phyloP scores from a whole-genome alignment of 2,329 filamentous ascomycete species.

The Pyrenochaeta sp. region DNA sequence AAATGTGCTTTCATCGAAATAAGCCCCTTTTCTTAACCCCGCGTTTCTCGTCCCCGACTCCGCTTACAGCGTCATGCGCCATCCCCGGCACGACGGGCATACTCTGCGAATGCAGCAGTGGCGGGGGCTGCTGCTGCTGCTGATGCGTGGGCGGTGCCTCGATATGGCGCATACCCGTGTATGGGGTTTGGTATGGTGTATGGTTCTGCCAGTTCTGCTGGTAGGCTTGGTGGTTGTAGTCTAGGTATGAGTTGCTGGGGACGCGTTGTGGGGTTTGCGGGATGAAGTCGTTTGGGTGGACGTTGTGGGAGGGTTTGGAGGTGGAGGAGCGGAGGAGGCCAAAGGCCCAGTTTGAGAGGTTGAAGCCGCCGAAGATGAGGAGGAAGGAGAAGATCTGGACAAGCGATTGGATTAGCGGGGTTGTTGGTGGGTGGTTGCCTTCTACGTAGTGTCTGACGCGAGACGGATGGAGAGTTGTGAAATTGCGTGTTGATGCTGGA shows the following conservation, averaged over 20 bases:
- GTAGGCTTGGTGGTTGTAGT: constrained; percentile 26
- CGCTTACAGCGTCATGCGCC: constrained; percentile 9
- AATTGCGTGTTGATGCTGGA: neutral
- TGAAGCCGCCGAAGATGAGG: constrained; percentile 61
- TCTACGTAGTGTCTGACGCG: no score
- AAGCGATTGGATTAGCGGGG: constrained; percentile 17
- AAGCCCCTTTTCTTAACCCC: constrained; percentile 29
- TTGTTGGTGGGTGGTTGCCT: neutral
- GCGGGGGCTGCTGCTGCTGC: constrained; percentile 34
- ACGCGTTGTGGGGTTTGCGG: constrained; percentile 45
- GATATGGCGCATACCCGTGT: constrained; percentile 27
- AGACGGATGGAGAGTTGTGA: no score
- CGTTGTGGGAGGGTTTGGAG: constrained; percentile 21
- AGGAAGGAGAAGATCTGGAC: constrained; percentile 59
- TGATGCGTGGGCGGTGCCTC: constrained; percentile 32
- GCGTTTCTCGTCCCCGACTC: constrained; percentile 14
- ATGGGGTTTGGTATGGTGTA: constrained; percentile 37
- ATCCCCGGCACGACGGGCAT: constrained; percentile 35
- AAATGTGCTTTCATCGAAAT: constrained; percentile 28
- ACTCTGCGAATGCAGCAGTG: constrained; percentile 36
- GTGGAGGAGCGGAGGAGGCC: constrained; percentile 58
- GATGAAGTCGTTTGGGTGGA: constrained; percentile 29
- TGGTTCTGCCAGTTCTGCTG: constrained; percentile 30
- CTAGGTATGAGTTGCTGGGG: constrained; percentile 27
- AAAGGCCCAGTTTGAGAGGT: constrained; percentile 68